Conservation (phyloP, 371 early-diverging fungal genomes). For the Haplosporangium sp. region DNA sequence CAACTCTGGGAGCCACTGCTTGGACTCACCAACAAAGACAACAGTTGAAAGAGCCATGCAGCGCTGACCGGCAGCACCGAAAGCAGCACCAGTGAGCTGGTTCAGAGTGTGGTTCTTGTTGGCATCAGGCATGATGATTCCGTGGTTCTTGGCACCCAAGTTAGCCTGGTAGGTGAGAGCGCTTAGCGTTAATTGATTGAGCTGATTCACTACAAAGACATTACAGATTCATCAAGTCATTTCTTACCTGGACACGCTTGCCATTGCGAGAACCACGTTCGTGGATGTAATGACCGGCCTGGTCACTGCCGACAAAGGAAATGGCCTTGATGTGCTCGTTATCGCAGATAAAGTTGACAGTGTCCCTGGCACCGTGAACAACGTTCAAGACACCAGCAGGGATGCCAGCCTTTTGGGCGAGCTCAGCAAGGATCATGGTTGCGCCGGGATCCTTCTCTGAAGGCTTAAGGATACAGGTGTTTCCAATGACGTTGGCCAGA, state of each 20-base stretch:
- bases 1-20: conserved; percentile 91
- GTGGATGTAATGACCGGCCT: conserved; percentile 90
- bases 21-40: conserved; percentile 91
- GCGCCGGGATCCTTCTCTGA: conserved; percentile 97
- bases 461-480: conserved; percentile 92
- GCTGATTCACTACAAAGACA: not conserved
- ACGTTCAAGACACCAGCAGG: conserved; percentile 95
- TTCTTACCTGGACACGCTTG: conserved; percentile 88
- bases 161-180: conserved; percentile 68
- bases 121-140: conserved; percentile 94
- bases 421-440: conserved; percentile 91
- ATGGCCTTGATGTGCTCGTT: conserved; percentile 91
- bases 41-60: conserved; percentile 95
- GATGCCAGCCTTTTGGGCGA: conserved; percentile 93
- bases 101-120: conserved; percentile 91
- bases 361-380: conserved; percentile 90
- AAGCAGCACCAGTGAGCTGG: conserved; percentile 93
- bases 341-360: conserved; percentile 94
- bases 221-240: not conserved
- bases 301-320: conserved; percentile 95
- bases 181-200: not conserved
- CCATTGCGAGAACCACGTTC: conserved; percentile 90
- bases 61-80: conserved; percentile 97
- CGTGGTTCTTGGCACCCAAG: conserved; percentile 98
- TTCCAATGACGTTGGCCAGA: conserved; percentile 90